Evolutionary conservation across 805 yeast species (phyloP).

Genomic region (Tetrapisispora iriomotensis): DNA sequence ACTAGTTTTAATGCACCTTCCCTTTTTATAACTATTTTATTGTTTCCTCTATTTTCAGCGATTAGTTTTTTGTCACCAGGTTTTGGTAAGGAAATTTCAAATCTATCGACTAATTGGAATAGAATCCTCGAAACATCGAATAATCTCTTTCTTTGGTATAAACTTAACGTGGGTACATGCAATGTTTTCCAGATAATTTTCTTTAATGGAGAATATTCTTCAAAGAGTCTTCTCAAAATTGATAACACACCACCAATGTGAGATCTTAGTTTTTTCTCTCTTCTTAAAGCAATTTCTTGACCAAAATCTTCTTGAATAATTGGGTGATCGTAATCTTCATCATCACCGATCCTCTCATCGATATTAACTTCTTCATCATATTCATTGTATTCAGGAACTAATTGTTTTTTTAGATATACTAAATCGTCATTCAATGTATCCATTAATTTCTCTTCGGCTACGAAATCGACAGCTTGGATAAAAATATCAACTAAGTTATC

Average conservation of each 20-base stretch:
- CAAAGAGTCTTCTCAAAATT: conserved; percentile 19
- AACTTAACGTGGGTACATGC: conserved; percentile 49
- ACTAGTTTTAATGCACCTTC: conserved; percentile 33
- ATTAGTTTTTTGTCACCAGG: conserved; percentile 63
- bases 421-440: conserved; percentile 60
- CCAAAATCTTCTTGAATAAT: conserved; percentile 9
- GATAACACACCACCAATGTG: conserved; percentile 21
- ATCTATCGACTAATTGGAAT: conserved; percentile 49
- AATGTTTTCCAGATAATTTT: conserved; percentile 58
- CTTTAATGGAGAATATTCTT: conserved; percentile 45
- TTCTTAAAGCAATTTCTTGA: conserved; percentile 14
- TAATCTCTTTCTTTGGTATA: conserved; percentile 50
- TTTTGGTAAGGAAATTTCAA: conserved; percentile 50
- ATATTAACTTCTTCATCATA: conserved; percentile 9
- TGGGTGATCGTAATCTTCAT: conserved; percentile 12
- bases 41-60: conserved; percentile 45
- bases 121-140: conserved; percentile 59
- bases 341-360: conserved; percentile 4
- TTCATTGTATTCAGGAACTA: conserved; percentile 16
- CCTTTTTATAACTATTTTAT: conserved; percentile 49
- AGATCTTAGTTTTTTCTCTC: conserved; percentile 18
- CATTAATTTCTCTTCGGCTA: conserved; percentile 57
- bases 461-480: conserved; percentile 45
- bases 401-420: conserved; percentile 24
- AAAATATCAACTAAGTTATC: conserved; percentile 40